Evolutionary conservation across 768 basidiomycete species (phyloP).

Genomic region (Pleurotus eryngii): DNA sequence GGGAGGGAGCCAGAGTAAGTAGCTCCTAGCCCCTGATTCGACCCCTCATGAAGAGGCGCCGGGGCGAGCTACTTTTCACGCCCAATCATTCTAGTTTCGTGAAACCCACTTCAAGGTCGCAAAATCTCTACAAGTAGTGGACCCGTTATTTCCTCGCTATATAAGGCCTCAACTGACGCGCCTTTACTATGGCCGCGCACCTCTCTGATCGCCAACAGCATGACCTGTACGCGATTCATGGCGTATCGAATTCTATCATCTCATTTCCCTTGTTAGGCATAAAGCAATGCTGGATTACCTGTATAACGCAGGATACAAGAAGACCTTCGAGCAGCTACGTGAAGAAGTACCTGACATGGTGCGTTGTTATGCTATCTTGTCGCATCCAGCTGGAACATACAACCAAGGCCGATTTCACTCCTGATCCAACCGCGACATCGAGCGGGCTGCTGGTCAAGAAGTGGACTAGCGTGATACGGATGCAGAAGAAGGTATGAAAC

Average conservation of each 20-base stretch:
- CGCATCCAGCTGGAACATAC: not conserved
- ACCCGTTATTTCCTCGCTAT: no score
- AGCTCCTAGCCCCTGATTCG: no score
- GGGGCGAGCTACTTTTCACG: no score
- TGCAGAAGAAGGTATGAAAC: conserved; percentile 84
- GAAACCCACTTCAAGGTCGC: no score
- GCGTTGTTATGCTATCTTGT: not conserved
- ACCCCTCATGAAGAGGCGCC: no score
- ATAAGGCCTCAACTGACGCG: no score
- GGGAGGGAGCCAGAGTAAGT: no score
- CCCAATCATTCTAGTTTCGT: no score
- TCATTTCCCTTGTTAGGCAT: conserved; percentile 41
- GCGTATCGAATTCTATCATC: not conserved
- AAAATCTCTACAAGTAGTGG: no score
- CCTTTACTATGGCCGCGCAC: conserved; percentile 2
- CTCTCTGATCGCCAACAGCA: conserved; percentile 14
- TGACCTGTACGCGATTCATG: conserved; percentile 11
- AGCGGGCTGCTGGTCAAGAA: conserved; percentile 93
- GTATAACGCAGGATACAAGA: conserved; percentile 40
- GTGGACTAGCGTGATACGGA: conserved; percentile 93
- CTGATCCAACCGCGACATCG: conserved; percentile 84
- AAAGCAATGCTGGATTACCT: conserved; percentile 82
- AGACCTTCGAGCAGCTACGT: conserved; percentile 2
- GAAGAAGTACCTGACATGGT: conserved; percentile 7
- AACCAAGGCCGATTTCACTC: conserved; percentile 61